A percentile compares a stretch with the other conserved stretches of the same genome.
phyloP scores from a whole-genome alignment of 2,329 filamentous ascomycete species.

The Fusarium udum region DNA sequence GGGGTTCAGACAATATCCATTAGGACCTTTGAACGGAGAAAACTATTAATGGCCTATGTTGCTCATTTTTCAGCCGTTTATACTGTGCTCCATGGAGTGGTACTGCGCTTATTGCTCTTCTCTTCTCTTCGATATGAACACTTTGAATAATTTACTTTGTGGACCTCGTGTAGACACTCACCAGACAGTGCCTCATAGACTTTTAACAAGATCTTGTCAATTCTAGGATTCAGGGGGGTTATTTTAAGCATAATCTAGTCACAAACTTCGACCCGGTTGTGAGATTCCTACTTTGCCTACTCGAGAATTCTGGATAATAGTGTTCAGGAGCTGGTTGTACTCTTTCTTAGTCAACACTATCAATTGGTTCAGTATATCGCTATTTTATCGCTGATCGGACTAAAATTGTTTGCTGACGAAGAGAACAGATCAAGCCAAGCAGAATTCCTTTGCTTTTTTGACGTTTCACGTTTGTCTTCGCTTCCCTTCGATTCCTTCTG shows the following conservation, averaged over 20 bases:
- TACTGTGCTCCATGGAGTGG: background rate
- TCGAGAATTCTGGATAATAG: background rate
- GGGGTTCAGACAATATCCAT: background rate
- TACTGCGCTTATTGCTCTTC: background rate
- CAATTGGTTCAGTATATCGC: background rate
- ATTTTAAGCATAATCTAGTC: background rate
- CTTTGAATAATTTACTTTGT: background rate
- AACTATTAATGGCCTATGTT: background rate
- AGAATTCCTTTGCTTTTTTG: background rate
- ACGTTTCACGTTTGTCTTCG: background rate
- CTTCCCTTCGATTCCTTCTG: background rate
- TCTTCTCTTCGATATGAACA: constrained; percentile 11
- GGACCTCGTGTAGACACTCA: background rate
- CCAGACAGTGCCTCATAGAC: background rate
- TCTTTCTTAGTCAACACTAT: background rate
- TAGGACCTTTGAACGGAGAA: constrained; percentile 3
- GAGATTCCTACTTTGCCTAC: background rate
- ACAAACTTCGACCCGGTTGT: background rate
- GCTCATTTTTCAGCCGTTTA: background rate
- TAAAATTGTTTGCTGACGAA: background rate
- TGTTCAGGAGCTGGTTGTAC: background rate
- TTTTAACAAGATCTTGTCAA: background rate
- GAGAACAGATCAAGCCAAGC: background rate
- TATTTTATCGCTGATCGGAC: background rate
- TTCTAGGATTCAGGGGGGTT: background rate